Evolutionary conservation across 306 rosid species (phyloP).

Genomic region (Cucurbita ficifolia): DNA sequence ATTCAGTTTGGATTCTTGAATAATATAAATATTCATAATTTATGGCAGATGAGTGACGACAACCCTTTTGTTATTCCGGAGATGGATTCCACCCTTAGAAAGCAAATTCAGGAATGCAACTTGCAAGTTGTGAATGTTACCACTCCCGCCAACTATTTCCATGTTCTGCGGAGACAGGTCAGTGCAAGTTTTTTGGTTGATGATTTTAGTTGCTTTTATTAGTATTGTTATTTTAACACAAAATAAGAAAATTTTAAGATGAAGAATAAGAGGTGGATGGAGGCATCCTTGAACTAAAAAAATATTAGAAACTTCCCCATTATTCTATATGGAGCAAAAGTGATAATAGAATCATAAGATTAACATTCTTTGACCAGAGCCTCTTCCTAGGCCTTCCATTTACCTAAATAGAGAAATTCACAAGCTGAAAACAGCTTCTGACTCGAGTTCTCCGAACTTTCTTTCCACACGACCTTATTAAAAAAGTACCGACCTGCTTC

Average conservation of each 20-base stretch:
- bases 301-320: background rate
- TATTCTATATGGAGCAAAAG: background rate
- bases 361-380: background rate
- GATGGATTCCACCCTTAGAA: constrained; percentile 90
- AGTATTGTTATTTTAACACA: background rate
- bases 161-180: constrained; percentile 90
- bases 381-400: background rate
- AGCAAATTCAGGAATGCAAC: constrained; percentile 96
- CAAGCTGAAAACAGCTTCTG: background rate
- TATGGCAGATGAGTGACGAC: constrained; percentile 93
- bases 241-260: background rate
- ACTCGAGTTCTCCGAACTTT: background rate
- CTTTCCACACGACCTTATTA: background rate
- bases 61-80: constrained; percentile 84
- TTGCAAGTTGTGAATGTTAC: constrained; percentile 95
- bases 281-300: background rate
- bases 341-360: background rate
- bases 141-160: constrained; percentile 96
- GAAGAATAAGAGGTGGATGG: background rate
- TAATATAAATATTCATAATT: constrained; percentile 8
- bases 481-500: background rate
- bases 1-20: background rate
- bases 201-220: background rate
- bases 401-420: background rate
- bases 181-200: constrained; percentile 13